phyloP scores from a whole-genome alignment of 805 yeast species.

The Candida awuae region DNA sequence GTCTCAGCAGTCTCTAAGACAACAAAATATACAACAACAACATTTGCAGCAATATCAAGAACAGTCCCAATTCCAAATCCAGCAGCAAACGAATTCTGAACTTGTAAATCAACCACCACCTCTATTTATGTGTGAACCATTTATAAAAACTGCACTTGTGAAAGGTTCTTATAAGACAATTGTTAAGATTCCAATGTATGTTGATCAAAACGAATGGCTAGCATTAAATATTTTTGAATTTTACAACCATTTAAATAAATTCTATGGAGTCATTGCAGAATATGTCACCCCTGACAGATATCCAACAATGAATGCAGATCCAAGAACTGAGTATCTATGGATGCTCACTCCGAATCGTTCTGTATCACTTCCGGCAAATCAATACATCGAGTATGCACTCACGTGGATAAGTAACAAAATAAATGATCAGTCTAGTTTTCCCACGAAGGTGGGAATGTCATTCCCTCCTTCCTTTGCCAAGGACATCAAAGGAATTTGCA shows the following conservation, averaged over 20 bases:
- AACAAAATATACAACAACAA: constrained; percentile 10
- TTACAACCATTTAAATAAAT: constrained; percentile 76
- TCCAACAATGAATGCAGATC: constrained; percentile 95
- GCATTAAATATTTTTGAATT: constrained; percentile 89
- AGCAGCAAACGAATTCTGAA: constrained; percentile 12
- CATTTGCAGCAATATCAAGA: constrained; percentile 12
- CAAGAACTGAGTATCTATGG: constrained; percentile 87
- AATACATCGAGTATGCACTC: constrained; percentile 85
- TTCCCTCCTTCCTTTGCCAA: constrained; percentile 80
- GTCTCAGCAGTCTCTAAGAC: constrained; percentile 27
- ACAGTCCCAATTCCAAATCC: constrained; percentile 14
- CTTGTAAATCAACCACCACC: constrained; percentile 32
- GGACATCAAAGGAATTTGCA: constrained; percentile 77
- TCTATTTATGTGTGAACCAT: constrained; percentile 83
- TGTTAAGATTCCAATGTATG: constrained; percentile 90
- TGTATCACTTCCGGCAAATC: constrained; percentile 81
- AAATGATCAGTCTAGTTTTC: constrained; percentile 84
- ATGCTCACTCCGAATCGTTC: constrained; percentile 63
- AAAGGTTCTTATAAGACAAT: constrained; percentile 95
- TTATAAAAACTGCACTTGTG: constrained; percentile 86
- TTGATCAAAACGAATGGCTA: constrained; percentile 92
- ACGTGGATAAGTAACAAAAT: constrained; percentile 85
- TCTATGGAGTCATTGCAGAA: constrained; percentile 85
- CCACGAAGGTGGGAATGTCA: constrained; percentile 82
- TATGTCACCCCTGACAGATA: constrained; percentile 83